Base-by-base conservation (phyloP, 139 green algal species). In the Dunaliella primolecta region DNA sequence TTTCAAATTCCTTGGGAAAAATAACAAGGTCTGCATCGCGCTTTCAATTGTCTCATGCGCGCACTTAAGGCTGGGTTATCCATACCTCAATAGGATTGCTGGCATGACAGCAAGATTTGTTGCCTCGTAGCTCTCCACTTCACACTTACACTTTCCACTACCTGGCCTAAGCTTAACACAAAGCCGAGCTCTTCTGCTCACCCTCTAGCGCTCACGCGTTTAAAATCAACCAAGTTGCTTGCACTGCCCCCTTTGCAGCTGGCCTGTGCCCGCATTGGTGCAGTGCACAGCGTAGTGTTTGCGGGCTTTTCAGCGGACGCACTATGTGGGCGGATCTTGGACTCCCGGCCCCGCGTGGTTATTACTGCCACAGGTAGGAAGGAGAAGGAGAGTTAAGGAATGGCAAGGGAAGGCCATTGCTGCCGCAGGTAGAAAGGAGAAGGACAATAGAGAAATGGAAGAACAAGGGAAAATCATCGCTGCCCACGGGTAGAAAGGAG, bases 281-380 rank as follows among this genome's bases (percentile, higher is more conserved):
- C 96, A 0, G 92, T 99, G 75, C 96, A 99, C 90, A 95, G 88
- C 0, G 97, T 99, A 0, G 96, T 99, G 57, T 99, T 99, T 86
- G 97, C 84, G 0, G 97, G 97, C 36, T 99, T 99, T 90, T 96
- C 91, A 33, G 94, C 97, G 7, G 95, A 98, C 56, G 86, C 92
- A 0, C 90, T 99, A 77, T 90, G 92, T 78, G 72, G 83, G 36
- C 89, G 89, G 75, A 89, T 92, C 79, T 20, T 85, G 31, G 89
- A 92, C 82, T 91, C 84, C 84, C 85, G 88, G 84, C 87, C 83
- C 32, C 87, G 88, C 36, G 88, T 96, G 32, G 78, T 98, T 46
- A 83, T 98, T 74, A 98, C 95, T 30, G 89, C 89, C 46, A 91
- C 90, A 20, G 83, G 83, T 55, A 2, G 3, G 38, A n/a, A 29